Percentiles rank a stretch among this genome's conserved stretches.
These are phyloP conservation scores for Rosa hybrid DNA, from an alignment of 331 rosid genomes.

Conservation along the genomic window DNA sequence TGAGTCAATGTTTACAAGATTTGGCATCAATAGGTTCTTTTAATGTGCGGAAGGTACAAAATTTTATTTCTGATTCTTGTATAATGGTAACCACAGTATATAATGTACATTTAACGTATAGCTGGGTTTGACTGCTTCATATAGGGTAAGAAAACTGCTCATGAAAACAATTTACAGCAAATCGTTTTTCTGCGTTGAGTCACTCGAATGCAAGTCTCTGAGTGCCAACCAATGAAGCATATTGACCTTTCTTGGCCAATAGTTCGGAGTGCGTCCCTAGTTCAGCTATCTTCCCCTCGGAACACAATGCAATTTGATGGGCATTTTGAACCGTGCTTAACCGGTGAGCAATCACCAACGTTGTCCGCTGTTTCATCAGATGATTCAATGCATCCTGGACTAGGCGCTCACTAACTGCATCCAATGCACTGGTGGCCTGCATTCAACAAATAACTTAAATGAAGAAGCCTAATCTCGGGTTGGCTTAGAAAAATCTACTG, in stretches of 20 bases:
- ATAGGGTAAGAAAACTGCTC: background rate
- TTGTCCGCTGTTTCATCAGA: constrained; percentile 87
- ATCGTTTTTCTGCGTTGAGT: background rate
- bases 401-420: constrained; percentile 82
- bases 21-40: no score
- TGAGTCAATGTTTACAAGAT: no score
- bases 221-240: constrained; percentile 82
- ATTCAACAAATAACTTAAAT: constrained; percentile 11
- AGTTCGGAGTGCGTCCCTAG: constrained; percentile 79
- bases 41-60: no score
- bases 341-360: constrained; percentile 89
- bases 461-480: constrained; percentile 7
- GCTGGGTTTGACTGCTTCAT: background rate
- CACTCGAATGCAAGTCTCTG: constrained; percentile 96
- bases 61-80: no score
- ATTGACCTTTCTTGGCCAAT: constrained; percentile 75
- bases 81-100: no score
- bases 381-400: constrained; percentile 84
- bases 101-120: background rate
- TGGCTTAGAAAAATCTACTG: constrained; percentile 2
- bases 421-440: constrained; percentile 95
- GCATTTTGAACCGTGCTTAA: constrained; percentile 94
- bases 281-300: constrained; percentile 70
- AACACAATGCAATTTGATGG: constrained; percentile 77
- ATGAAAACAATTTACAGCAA: background rate